Percentiles rank a stretch among this genome's conserved stretches.
Evolutionary conservation across 2,329 filamentous ascomycete genomes (phyloP).

Genomic region (Sarocladium brachiariae): DNA sequence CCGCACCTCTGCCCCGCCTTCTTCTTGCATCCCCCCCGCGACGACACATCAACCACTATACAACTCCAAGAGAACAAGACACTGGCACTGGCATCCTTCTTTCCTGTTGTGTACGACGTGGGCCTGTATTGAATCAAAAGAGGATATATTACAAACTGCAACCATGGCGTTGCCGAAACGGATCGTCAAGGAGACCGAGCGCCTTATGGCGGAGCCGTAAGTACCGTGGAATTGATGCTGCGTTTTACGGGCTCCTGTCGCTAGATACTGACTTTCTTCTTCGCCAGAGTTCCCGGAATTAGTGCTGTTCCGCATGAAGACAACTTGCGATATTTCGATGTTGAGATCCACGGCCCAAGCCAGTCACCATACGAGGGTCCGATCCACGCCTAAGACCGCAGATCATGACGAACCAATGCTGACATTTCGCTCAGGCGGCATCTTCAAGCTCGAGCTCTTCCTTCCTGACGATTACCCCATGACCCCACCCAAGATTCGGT

Average conservation of each 20-base stretch:
- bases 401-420: no score
- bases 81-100: no score
- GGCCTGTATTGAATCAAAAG: no score
- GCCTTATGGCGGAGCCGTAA: conserved; percentile 93
- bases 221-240: conserved; percentile 24
- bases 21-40: not conserved
- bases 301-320: conserved; percentile 94
- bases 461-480: conserved; percentile 98
- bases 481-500: conserved; percentile 97
- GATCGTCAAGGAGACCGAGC: conserved; percentile 97
- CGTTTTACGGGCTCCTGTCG: not conserved
- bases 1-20: conserved; percentile 9
- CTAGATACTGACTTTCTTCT: conserved; percentile 14
- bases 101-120: no score
- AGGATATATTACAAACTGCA: not conserved
- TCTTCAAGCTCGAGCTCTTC: conserved; percentile 97
- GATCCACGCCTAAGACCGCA: no score
- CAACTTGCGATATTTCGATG: conserved; percentile 96
- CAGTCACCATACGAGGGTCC: conserved; percentile 92
- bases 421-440: conserved; percentile 63
- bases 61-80: not conserved
- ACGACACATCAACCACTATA: not conserved
- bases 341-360: conserved; percentile 86
- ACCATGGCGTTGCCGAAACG: conserved; percentile 80
- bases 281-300: conserved; percentile 80